Percentiles rank a stretch among this genome's conserved stretches.
phyloP scores from a whole-genome alignment of 495 filamentous ascomycete genomes.

The Tuber brumale region DNA sequence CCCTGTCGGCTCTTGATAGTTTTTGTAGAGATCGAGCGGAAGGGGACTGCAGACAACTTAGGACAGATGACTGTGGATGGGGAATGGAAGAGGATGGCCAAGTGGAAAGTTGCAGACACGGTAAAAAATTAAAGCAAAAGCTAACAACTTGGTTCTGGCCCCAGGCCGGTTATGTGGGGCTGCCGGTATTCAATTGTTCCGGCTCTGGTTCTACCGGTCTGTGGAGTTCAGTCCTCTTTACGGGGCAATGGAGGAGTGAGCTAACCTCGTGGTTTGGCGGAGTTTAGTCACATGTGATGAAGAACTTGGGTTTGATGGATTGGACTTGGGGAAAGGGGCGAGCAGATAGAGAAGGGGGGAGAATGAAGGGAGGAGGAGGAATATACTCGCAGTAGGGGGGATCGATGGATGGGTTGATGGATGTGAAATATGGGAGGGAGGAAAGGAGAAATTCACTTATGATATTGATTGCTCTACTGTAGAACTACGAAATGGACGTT shows the following conservation, averaged over 20 bases:
- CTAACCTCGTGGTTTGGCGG: conserved; percentile 3
- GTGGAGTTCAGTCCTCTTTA: not conserved
- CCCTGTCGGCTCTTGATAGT: not conserved
- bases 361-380: not conserved
- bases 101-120: not conserved
- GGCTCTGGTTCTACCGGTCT: not conserved
- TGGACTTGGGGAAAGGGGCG: conserved; percentile 6
- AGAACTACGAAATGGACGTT: not conserved
- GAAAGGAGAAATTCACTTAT: not conserved
- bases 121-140: not conserved
- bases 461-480: not conserved
- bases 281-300: conserved; percentile 10
- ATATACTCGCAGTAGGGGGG: not conserved
- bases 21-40: not conserved
- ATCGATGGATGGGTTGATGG: not conserved
- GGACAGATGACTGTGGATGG: not conserved
- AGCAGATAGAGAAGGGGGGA: conserved; percentile 1
- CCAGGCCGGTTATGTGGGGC: not conserved
- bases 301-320: not conserved
- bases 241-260: conserved; percentile 12
- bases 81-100: not conserved
- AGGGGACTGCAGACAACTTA: not conserved
- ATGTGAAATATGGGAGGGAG: not conserved
- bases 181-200: not conserved
- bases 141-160: not conserved